Evolutionary conservation across 2,329 filamentous ascomycete genomes (phyloP).

Genomic region (Chlorencoelia australis): DNA sequence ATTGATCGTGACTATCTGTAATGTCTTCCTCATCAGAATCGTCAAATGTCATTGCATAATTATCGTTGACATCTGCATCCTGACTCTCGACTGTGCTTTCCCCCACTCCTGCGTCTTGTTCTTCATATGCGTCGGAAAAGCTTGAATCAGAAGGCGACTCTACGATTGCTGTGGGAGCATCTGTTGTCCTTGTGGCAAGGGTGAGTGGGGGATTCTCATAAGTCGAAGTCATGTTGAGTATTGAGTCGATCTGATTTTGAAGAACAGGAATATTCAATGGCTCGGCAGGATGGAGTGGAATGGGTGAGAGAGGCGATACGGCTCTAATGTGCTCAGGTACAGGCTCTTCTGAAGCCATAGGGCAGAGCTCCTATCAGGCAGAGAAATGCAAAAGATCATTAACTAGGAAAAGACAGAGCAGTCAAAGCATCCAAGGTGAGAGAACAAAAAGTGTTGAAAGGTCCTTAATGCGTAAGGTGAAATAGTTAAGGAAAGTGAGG

Average conservation of each 20-base stretch:
- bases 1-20: slow-evolving; percentile 26
- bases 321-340: slow-evolving; percentile 56
- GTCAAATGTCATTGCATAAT: slow-evolving; percentile 30
- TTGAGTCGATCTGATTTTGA: slow-evolving; percentile 61
- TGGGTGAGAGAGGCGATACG: slow-evolving; percentile 60
- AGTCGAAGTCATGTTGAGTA: slow-evolving; percentile 57
- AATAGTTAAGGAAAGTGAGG: too few relatives aligned
- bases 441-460: too few relatives aligned
- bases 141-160: slow-evolving; percentile 21
- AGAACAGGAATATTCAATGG: slow-evolving; percentile 60
- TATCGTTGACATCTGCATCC: slow-evolving; percentile 24
- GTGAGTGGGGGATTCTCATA: slow-evolving; percentile 27
- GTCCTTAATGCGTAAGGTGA: too few relatives aligned
- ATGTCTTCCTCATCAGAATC: slow-evolving; percentile 26
- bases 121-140: slow-evolving; percentile 28
- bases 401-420: too few relatives aligned
- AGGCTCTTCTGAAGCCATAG: slow-evolving; percentile 32
- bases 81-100: slow-evolving; percentile 14
- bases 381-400: too few relatives aligned
- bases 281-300: slow-evolving; percentile 57
- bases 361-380: too few relatives aligned
- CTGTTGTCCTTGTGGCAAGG: slow-evolving; percentile 2
- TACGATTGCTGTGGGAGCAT: slow-evolving; percentile 4
- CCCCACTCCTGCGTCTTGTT: slow-evolving; percentile 18
- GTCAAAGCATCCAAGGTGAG: too few relatives aligned